phyloP scores from a whole-genome alignment of 2,329 filamentous ascomycete species.

The Huntiella decipiens region DNA sequence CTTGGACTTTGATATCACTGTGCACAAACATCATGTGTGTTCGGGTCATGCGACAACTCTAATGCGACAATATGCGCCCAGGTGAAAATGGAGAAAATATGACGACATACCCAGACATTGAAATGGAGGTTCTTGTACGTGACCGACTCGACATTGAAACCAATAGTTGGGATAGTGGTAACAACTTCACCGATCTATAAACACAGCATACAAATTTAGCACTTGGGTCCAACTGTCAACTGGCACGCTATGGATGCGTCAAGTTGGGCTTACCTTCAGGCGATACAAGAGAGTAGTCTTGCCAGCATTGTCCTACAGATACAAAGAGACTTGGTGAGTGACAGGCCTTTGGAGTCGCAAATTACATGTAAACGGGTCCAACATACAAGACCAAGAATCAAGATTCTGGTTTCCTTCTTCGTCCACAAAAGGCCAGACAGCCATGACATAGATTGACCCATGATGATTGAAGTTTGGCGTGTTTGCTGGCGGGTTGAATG shows the following conservation, averaged over 20 bases:
- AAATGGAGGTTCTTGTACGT: slow-evolving; percentile 98
- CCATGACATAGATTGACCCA: slow-evolving; percentile 49
- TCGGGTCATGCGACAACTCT: too few species aligned
- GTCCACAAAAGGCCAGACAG: slow-evolving; percentile 59
- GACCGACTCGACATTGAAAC: slow-evolving; percentile 97
- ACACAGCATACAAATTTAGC: slow-evolving; percentile 5
- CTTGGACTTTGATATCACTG: too few species aligned
- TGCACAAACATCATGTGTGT: too few species aligned
- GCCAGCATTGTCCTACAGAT: slow-evolving; percentile 77
- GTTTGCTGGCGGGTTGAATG: neutral
- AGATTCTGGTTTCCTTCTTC: slow-evolving; percentile 95
- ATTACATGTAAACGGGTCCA: slow-evolving; percentile 3
- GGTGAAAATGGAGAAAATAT: neutral
- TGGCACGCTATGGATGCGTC: slow-evolving; percentile 2
- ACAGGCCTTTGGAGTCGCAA: neutral
- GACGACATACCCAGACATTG: slow-evolving; percentile 71
- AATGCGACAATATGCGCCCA: neutral
- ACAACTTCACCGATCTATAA: slow-evolving; percentile 88
- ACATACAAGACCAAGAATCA: slow-evolving; percentile 80
- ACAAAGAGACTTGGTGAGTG: neutral
- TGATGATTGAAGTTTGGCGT: slow-evolving; percentile 16
- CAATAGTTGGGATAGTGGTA: slow-evolving; percentile 96
- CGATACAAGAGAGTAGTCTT: slow-evolving; percentile 95
- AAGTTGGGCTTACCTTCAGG: slow-evolving; percentile 48
- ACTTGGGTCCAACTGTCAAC: neutral